Evolutionary conservation across 495 filamentous ascomycete species (phyloP), one percentile per base, ranked within the genome.

Genomic region (Penicillium manginii): DNA sequence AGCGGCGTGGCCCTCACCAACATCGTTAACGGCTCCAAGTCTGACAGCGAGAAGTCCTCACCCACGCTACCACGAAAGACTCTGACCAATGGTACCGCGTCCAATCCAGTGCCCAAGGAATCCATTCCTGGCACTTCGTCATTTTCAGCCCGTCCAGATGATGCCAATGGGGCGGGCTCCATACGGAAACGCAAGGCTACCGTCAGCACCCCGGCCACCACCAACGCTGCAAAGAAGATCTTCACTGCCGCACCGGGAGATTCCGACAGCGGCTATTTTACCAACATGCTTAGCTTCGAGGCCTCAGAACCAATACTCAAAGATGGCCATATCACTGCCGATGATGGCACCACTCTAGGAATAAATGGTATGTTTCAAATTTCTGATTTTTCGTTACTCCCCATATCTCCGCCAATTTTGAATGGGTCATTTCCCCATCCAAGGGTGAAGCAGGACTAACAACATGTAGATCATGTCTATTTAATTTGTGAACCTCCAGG

Each of bases 401-500:
- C 19, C 21, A 47, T 9, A 43, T 66, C 22, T 53, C 49, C 23
- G 42, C 29, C 53, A 21, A 55, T 52, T 37, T 39, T 56, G 19
- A 21, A 31, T 39, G 15, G 33, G 49, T 51, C 26, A 37, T 35
- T 45, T 60, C 56, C 6, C 11, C 11, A 19, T 14, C 22, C 10
- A 26, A 47, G 22, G 11, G 21, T 26, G 9, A 22, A 47, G 22
- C 45, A 47, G 2, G 45, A 61, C 62, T 76, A 62, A 73, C 54
- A 50, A 32, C 7, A 35, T 58, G 10, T 74, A 99, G 94, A 99
- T 78, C 92, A 97, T 68, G 88, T 96, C 47, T 99, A 98, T 78
- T 84, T 98, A 61, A 88, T 99, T 55, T 99, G 92, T 76, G 94
- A 99, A 74, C 94, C 94, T 15, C 94, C 94, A 2, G 94, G 94